These are phyloP conservation scores for Nicotiana noctiflora DNA, from an alignment of 257 asterid genomes.

Conservation along the genomic window DNA sequence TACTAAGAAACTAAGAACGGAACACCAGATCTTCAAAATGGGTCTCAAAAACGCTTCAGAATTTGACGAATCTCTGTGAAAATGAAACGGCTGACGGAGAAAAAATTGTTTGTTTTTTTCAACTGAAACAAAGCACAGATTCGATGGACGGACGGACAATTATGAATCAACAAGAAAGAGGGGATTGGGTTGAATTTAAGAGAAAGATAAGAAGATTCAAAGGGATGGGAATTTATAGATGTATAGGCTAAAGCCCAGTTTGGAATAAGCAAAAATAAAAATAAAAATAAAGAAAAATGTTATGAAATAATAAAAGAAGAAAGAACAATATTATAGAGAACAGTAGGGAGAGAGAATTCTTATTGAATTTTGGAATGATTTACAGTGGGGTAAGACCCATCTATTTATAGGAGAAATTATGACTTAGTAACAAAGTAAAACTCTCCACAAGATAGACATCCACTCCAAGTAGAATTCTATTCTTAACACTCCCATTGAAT, in stretches of 20 bases:
- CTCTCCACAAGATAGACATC: too few relatives aligned
- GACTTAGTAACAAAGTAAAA: too few relatives aligned
- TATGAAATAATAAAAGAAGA: too few relatives aligned
- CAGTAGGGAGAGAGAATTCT: too few relatives aligned
- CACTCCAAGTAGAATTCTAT: too few relatives aligned
- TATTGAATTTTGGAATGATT: too few relatives aligned
- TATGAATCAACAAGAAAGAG: not conserved
- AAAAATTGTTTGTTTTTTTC: not conserved
- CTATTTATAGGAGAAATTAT: too few relatives aligned
- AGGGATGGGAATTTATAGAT: not conserved
- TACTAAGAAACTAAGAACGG: not conserved
- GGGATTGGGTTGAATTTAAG: not conserved
- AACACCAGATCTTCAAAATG: not conserved
- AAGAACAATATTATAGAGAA: too few relatives aligned
- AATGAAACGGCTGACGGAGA: not conserved
- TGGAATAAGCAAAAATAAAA: not conserved
- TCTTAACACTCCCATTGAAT: too few relatives aligned
- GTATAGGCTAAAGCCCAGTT: not conserved
- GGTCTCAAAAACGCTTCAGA: not conserved
- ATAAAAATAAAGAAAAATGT: too few relatives aligned
- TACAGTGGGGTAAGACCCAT: too few relatives aligned
- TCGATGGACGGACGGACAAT: not conserved
- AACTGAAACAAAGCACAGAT: not conserved
- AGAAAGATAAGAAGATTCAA: not conserved
- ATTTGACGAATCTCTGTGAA: not conserved